Evolutionary conservation across 441 rosid species (phyloP).

Genomic region (Breynia disticha): DNA sequence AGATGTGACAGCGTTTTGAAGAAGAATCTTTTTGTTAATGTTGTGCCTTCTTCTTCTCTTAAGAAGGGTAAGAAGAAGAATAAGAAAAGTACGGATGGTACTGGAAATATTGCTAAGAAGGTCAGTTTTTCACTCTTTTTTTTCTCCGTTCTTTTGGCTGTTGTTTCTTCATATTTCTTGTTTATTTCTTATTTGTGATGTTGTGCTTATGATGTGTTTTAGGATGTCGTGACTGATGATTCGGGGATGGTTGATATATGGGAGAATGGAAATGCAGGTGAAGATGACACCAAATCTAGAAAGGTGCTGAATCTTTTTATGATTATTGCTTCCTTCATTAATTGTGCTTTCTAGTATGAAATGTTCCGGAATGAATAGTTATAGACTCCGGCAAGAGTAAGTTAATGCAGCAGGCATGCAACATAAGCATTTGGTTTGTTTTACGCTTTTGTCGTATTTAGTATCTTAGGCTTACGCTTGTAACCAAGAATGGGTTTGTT

Average conservation of each 20-base stretch:
- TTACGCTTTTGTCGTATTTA: too few species aligned
- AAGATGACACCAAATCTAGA: slow-evolving; percentile 25
- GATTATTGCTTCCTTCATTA: neutral
- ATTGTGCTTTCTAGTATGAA: neutral
- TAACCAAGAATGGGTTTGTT: too few species aligned
- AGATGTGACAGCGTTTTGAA: slow-evolving; percentile 50
- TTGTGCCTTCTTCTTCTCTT: slow-evolving; percentile 43
- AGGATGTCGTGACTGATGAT: slow-evolving; percentile 28
- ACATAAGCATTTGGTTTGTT: too few species aligned
- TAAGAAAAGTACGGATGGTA: slow-evolving; percentile 23
- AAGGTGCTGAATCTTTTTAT: slow-evolving; percentile 29
- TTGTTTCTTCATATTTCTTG: neutral
- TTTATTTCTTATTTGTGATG: neutral
- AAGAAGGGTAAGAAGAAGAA: slow-evolving; percentile 20
- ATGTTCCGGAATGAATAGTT: too few species aligned
- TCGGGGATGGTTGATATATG: slow-evolving; percentile 58
- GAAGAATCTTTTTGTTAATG: slow-evolving; percentile 65
- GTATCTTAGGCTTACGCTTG: too few species aligned
- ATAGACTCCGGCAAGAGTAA: too few species aligned
- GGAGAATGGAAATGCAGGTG: slow-evolving; percentile 57
- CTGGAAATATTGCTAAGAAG: neutral
- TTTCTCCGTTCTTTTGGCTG: neutral
- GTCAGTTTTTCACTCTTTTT: neutral
- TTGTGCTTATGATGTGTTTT: slow-evolving; percentile 9
- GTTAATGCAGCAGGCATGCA: too few species aligned